Evolutionary conservation across 257 asterid species (phyloP), one percentile per base, ranked within the genome.

Genomic region (Solanum dulcamara): DNA sequence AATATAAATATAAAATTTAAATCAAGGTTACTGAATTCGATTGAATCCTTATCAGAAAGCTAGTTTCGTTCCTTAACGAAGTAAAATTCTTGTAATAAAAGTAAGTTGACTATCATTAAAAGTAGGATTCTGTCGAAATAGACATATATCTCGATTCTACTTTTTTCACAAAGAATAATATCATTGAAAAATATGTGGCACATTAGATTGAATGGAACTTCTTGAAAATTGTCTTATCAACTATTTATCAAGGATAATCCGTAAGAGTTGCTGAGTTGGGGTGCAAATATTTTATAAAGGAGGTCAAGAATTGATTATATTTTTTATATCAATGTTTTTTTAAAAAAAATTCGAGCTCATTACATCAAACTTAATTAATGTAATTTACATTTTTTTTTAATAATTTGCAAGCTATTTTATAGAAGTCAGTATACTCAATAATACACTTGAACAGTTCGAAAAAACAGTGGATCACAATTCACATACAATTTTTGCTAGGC

Each of bases 351-450:
- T 37, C 44, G 10, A 40, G 44, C 10, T 6, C 44, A 7, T 40
- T 10, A 5, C 40, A 3, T 57, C 1, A 22, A 57, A n/a, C 12
- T 20, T 20, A 26, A 14, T 5, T 15, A 15, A 22, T 50, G 8
- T 1, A 4, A 0, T 50, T 50, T 50, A 5, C 0, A 4, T 33
- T 33, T 33, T 50, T 50, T 50, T 50, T 50, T 50, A 14, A 50
- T 20, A 10, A 53, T 9, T 40, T 18, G 10, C 6, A 28, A 57
- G 14, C 24, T 57, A 57, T 22, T 57, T 10, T 0, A 10, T 5
- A n/a, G 0, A 57, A 57, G 6, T 9, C 0, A n/a, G 0, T n/a
- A 20, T n/a, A n/a, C 10, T 40, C n/a, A 3, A 0, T 57, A 13
- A 59, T 22, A 55, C 5, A 3, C 5, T 4, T 11, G 15, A 1